Evolutionary conservation across 1,284 basidiomycete genomes (phyloP).

Genomic region (Pseudozyma thailandica): DNA sequence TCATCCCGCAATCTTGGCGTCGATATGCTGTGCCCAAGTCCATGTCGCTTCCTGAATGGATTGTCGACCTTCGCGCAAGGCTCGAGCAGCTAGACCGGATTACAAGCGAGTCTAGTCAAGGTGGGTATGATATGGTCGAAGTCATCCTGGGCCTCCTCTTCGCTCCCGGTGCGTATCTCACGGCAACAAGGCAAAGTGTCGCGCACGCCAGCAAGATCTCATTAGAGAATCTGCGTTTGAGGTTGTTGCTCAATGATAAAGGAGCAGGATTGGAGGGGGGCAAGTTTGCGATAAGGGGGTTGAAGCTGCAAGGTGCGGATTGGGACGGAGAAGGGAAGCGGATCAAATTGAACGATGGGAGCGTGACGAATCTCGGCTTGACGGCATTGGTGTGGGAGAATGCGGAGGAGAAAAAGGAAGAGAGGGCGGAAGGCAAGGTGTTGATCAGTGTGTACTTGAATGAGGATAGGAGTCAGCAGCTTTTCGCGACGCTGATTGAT

Average conservation of each 20-base stretch:
- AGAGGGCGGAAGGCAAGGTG: conserved; percentile 8
- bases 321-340: conserved; percentile 30
- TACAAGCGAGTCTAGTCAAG: conserved; percentile 21
- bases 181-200: conserved; percentile 64
- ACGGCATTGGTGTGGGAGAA: conserved; percentile 56
- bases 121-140: conserved; percentile 50
- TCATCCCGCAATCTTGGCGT: conserved; percentile 57
- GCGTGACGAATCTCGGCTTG: conserved; percentile 49
- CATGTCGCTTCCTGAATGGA: conserved; percentile 59
- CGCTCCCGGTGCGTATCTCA: conserved; percentile 63
- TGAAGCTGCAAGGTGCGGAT: conserved; percentile 62
- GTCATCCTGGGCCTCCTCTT: conserved; percentile 62
- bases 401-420: neutral
- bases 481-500: conserved; percentile 85
- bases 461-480: conserved; percentile 83
- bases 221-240: conserved; percentile 60
- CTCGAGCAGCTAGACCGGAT: conserved; percentile 53
- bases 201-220: conserved; percentile 52
- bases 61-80: conserved; percentile 56
- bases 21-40: conserved; percentile 52
- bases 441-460: conserved; percentile 92
- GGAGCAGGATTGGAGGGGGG: conserved; percentile 68
- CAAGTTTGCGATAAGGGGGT: conserved; percentile 46
- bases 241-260: conserved; percentile 39
- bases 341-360: conserved; percentile 52